These are phyloP conservation scores for Hansenula anomala DNA, from an alignment of 1,139 yeast species.

Conservation along the genomic window DNA sequence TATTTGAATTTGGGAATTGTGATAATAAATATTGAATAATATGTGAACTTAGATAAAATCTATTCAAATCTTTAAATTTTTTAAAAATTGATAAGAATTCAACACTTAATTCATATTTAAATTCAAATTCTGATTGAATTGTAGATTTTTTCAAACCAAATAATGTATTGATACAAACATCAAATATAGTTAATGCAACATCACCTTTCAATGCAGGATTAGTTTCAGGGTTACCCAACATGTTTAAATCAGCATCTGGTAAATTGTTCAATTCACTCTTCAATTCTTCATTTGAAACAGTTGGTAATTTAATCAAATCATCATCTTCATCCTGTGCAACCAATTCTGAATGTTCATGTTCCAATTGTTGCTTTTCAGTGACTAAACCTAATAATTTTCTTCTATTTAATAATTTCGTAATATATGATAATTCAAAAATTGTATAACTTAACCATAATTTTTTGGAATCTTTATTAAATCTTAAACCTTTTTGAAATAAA, in stretches of 20 bases:
- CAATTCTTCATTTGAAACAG: slow-evolving; percentile 44
- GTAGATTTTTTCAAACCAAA: slow-evolving; percentile 30
- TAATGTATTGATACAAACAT: slow-evolving; percentile 58
- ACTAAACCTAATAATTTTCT: slow-evolving; percentile 76
- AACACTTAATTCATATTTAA: slow-evolving; percentile 38
- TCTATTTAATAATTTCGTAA: slow-evolving; percentile 78
- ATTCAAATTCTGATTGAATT: slow-evolving; percentile 25
- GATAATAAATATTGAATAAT: slow-evolving; percentile 46
- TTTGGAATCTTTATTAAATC: slow-evolving; percentile 73
- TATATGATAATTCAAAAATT: slow-evolving; percentile 81
- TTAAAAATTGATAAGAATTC: slow-evolving; percentile 56
- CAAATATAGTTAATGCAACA: slow-evolving; percentile 77
- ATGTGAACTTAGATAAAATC: slow-evolving; percentile 63
- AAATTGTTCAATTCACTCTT: slow-evolving; percentile 62
- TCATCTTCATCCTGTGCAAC: slow-evolving; percentile 29
- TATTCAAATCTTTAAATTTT: slow-evolving; percentile 62
- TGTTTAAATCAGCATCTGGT: slow-evolving; percentile 85
- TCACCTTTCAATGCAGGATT: slow-evolving; percentile 93
- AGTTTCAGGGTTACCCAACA: slow-evolving; percentile 79
- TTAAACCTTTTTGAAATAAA: slow-evolving; percentile 76
- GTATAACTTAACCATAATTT: slow-evolving; percentile 83
- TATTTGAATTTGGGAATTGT: slow-evolving; percentile 16
- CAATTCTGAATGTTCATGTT: slow-evolving; percentile 42
- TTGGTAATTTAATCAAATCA: slow-evolving; percentile 43
- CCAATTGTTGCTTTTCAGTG: slow-evolving; percentile 65